A percentile compares a stretch with the other conserved stretches of the same genome.
Conservation (phyloP, 257 asterid genomes). For the Ophiorrhiza pumila region DNA sequence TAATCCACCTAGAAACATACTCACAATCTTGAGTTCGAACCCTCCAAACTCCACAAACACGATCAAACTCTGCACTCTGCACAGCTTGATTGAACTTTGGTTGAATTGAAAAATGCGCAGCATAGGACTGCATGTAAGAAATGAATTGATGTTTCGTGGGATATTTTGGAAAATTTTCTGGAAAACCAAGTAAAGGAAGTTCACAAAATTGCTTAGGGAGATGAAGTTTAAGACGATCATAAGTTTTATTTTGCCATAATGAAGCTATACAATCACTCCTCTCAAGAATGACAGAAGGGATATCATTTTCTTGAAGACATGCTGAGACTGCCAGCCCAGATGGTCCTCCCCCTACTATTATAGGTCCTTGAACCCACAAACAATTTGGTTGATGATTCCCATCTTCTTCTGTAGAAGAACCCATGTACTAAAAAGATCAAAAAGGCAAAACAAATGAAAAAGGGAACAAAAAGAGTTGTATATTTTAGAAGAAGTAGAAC, state of each 20-base stretch:
- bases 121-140: conserved; percentile 67
- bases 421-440: conserved; percentile 26
- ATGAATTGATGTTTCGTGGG: conserved; percentile 70
- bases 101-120: conserved; percentile 38
- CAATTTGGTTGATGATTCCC: conserved; percentile 16
- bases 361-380: conserved; percentile 47
- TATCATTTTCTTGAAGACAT: conserved; percentile 58
- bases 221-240: conserved; percentile 81
- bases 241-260: conserved; percentile 69
- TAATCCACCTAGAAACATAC: conserved; percentile 49
- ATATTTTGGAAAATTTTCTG: conserved; percentile 58
- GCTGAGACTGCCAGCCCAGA: conserved; percentile 95
- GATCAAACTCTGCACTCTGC: conserved; percentile 39
- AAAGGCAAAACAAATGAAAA: background rate
- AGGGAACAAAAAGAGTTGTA: conserved; percentile 2
- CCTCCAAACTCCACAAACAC: conserved; percentile 41
- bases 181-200: conserved; percentile 61
- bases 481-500: background rate
- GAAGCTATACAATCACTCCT: conserved; percentile 76
- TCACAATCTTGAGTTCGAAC: conserved; percentile 36
- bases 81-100: conserved; percentile 60
- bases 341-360: conserved; percentile 87
- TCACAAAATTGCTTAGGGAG: conserved; percentile 75
- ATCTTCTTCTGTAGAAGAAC: conserved; percentile 31
- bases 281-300: conserved; percentile 64